Conservation (phyloP, 176 grass and related monocot genomes). For the Chrysopogon serrulatus region DNA sequence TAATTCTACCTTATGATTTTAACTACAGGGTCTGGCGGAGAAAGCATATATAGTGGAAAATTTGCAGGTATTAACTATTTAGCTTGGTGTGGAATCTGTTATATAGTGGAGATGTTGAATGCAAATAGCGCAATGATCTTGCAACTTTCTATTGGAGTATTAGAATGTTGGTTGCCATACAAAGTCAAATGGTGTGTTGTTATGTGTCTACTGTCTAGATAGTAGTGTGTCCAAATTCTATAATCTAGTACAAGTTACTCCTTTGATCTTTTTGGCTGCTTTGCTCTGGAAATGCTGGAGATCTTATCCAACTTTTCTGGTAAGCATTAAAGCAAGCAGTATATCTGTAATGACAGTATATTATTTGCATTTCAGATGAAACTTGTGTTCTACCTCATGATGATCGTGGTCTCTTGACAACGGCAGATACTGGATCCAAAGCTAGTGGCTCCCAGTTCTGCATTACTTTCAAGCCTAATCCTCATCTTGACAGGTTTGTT, state of each 20-base stretch:
- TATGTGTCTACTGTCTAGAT: background rate
- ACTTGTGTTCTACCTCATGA: conserved; percentile 70
- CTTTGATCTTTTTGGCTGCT: conserved; percentile 22
- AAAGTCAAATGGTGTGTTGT: background rate
- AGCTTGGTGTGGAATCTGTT: background rate
- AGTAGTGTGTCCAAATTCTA: background rate
- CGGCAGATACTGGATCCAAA: conserved; percentile 72
- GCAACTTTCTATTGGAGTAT: background rate
- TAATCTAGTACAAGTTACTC: background rate
- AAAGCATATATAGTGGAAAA: conserved; percentile 70
- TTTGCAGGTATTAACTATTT: conserved; percentile 73
- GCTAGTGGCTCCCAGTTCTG: conserved; percentile 94
- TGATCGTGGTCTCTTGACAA: conserved; percentile 78
- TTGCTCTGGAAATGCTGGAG: background rate
- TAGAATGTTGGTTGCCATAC: background rate
- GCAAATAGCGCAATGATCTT: background rate
- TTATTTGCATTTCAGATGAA: conserved; percentile 83
- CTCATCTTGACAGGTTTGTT: conserved; percentile 86
- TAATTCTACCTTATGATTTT: conserved; percentile 18
- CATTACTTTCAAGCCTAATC: conserved; percentile 83
- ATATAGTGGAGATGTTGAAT: background rate
- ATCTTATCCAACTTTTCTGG: background rate
- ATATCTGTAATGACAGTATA: conserved; percentile 9
- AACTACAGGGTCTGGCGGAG: conserved; percentile 49
- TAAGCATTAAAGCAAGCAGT: background rate